Evolutionary conservation across 1,284 basidiomycete genomes (phyloP).

Genomic region (Puccinia coronata): DNA sequence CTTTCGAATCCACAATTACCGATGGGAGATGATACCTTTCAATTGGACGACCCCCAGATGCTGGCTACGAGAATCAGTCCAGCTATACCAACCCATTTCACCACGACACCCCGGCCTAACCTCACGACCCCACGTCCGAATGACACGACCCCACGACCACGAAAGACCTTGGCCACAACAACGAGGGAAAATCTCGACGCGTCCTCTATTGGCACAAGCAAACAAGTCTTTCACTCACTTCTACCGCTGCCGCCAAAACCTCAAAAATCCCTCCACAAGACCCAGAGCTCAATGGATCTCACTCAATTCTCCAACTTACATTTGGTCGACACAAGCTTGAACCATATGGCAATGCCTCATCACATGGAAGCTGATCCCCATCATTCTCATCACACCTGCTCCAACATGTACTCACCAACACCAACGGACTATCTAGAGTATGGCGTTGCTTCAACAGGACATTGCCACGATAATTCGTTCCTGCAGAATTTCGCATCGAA

Average conservation of each 20-base stretch:
- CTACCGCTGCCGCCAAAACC: not conserved
- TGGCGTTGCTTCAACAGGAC: not conserved
- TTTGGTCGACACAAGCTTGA: conserved; percentile 17
- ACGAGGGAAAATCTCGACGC: not conserved
- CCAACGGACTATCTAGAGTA: conserved; percentile 30
- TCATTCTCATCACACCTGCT: not conserved
- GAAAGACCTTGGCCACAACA: not conserved
- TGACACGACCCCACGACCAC: conserved; percentile 46
- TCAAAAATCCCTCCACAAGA: conserved; percentile 35
- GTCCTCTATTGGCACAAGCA: not conserved
- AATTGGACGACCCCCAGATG: not conserved
- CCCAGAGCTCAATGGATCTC: conserved; percentile 49
- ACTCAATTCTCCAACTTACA: conserved; percentile 48
- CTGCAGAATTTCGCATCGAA: not conserved
- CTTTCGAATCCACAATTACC: conserved; percentile 8
- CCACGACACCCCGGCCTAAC: conserved; percentile 31
- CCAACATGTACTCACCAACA: not conserved
- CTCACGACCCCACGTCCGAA: conserved; percentile 45
- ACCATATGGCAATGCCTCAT: not conserved
- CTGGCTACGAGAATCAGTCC: not conserved
- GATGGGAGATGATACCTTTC: not conserved
- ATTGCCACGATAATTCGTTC: conserved; percentile 7
- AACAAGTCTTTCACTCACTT: not conserved
- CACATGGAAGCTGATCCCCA: not conserved
- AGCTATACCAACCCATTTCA: conserved; percentile 31